These are phyloP conservation scores for Trifolium repens DNA, from an alignment of 306 rosid genomes.

Conservation along the genomic window DNA sequence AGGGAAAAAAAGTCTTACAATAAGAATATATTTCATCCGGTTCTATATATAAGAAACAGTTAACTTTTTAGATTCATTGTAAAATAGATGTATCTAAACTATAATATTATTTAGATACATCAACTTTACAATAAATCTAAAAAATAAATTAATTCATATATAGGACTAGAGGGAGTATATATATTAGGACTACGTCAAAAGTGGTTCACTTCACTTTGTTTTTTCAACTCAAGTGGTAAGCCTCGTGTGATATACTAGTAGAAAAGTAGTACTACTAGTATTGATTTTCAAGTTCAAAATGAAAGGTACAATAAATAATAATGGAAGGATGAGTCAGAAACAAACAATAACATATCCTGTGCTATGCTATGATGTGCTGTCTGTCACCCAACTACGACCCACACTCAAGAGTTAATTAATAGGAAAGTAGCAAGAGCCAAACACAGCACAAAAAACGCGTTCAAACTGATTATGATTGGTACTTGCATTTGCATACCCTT, in stretches of 20 bases:
- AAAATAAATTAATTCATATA: no score
- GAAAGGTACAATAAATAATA: background rate
- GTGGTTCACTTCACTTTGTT: background rate
- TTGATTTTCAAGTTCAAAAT: background rate
- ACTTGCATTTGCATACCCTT: background rate
- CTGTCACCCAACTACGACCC: constrained; percentile 53
- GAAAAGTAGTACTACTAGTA: background rate
- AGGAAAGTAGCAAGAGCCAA: constrained; percentile 33
- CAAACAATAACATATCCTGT: background rate
- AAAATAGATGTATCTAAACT: no score
- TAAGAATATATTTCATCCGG: no score
- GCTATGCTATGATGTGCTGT: background rate
- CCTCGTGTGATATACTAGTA: background rate
- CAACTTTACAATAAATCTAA: no score
- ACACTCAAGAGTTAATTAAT: constrained; percentile 7
- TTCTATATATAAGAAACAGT: no score
- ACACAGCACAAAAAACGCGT: constrained; percentile 37
- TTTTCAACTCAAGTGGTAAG: background rate
- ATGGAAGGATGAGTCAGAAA: constrained; percentile 49
- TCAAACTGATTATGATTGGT: constrained; percentile 30
- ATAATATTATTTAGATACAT: no score
- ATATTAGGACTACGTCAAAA: background rate
- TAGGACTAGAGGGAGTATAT: no score
- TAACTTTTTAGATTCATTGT: no score
- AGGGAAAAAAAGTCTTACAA: no score